Percentiles rank a stretch among this genome's conserved stretches.
Conservation (phyloP, 306 rosid genomes). For the Begonia fuchsioides region DNA sequence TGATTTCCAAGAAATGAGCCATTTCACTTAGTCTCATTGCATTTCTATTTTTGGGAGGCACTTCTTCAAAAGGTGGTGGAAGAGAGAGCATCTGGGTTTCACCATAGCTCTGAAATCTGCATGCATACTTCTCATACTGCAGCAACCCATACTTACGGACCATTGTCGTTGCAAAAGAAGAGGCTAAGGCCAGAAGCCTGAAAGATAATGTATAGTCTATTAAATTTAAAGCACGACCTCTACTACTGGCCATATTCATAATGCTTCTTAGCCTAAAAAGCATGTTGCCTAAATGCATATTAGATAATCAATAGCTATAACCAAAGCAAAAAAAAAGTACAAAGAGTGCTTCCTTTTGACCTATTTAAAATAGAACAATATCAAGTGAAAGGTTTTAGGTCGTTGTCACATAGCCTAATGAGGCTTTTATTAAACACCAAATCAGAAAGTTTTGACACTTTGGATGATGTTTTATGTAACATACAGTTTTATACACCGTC, state of each 20-base stretch:
- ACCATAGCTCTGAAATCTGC: slow-evolving; percentile 19
- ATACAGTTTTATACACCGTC: too few relatives aligned
- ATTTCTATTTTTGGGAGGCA: slow-evolving; percentile 31
- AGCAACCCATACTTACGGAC: slow-evolving; percentile 64
- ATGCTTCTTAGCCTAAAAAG: too few relatives aligned
- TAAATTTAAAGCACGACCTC: slow-evolving; percentile 6
- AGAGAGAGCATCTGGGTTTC: slow-evolving; percentile 31
- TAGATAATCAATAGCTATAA: too few relatives aligned
- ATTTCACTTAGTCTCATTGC: slow-evolving; percentile 62
- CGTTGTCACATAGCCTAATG: too few relatives aligned
- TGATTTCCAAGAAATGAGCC: slow-evolving; percentile 86
- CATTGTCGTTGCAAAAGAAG: slow-evolving; percentile 77
- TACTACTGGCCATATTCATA: not conserved
- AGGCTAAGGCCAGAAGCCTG: slow-evolving; percentile 83
- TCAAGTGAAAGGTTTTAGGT: too few relatives aligned
- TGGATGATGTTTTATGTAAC: too few relatives aligned
- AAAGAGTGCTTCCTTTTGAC: too few relatives aligned
- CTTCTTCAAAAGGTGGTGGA: slow-evolving; percentile 35
- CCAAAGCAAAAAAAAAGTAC: too few relatives aligned
- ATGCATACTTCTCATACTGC: slow-evolving; percentile 31
- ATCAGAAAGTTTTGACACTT: too few relatives aligned
- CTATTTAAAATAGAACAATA: too few relatives aligned
- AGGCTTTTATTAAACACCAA: too few relatives aligned
- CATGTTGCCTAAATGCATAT: too few relatives aligned
- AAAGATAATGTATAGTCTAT: slow-evolving; percentile 10